Evolutionary conservation across 805 yeast genomes (phyloP).

Genomic region (Candida pseudofarinosa): DNA sequence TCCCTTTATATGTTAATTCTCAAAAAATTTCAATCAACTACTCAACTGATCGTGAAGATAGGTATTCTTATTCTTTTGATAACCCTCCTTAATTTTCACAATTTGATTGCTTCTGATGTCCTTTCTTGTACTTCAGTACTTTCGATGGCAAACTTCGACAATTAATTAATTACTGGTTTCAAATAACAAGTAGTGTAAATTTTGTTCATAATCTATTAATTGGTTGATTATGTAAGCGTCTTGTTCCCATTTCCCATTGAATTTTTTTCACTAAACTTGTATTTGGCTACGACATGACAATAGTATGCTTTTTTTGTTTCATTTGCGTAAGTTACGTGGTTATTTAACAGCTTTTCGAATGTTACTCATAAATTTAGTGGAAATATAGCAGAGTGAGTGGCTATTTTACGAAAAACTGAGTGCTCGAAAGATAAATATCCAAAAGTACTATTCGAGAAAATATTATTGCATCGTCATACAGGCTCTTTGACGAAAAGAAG

Average conservation of each 20-base stretch:
- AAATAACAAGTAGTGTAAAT: neutral
- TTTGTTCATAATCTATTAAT: neutral
- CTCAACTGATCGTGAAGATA: neutral
- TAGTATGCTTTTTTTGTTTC: neutral
- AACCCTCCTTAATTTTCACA: neutral
- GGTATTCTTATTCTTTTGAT: neutral
- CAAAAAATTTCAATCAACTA: neutral
- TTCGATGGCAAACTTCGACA: neutral
- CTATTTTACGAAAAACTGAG: neutral
- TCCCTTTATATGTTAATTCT: neutral
- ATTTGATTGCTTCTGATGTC: neutral
- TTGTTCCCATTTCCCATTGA: neutral
- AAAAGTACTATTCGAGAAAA: neutral
- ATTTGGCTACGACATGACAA: neutral
- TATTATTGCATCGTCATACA: neutral
- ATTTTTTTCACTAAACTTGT: neutral
- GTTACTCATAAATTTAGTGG: neutral
- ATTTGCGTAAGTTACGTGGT: neutral
- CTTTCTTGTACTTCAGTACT: neutral
- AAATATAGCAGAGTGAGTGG: neutral
- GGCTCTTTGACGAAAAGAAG: neutral
- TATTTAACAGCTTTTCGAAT: neutral
- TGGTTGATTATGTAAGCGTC: neutral
- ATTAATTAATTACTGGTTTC: neutral
- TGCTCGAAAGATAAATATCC: neutral